Evolutionary conservation across 257 asterid species (phyloP).

Genomic region (Mentha longifolia): DNA sequence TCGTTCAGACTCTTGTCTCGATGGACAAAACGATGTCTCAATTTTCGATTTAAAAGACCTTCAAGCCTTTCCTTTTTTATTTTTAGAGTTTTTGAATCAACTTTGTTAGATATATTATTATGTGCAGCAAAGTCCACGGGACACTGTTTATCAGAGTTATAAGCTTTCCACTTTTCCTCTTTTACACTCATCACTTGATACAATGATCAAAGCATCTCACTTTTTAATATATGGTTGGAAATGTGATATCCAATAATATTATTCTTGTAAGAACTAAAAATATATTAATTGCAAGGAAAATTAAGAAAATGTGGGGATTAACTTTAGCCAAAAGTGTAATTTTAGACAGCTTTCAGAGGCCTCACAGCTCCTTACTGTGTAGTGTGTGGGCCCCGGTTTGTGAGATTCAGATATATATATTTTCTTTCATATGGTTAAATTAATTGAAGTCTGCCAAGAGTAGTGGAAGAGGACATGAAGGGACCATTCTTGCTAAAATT

Average conservation of each 20-base stretch:
- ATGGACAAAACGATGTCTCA: too few species aligned
- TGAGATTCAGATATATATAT: conserved; percentile 11
- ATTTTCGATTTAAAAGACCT: too few species aligned
- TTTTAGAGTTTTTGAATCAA: too few species aligned
- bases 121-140: conserved; percentile 19
- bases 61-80: too few species aligned
- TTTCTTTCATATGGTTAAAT: conserved; percentile 3
- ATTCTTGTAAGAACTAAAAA: background rate
- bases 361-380: conserved; percentile 9
- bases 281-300: background rate
- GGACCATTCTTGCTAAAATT: background rate
- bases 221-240: conserved; percentile 7
- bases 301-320: conserved; percentile 19
- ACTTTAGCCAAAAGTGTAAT: conserved; percentile 37
- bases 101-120: too few species aligned
- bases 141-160: conserved; percentile 25
- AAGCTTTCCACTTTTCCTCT: conserved; percentile 17
- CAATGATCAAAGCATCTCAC: conserved; percentile 26
- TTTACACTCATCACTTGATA: conserved; percentile 16
- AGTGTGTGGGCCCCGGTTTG: conserved; percentile 31
- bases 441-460: conserved; percentile 26
- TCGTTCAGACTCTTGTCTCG: too few species aligned
- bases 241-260: background rate
- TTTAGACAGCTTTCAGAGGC: conserved; percentile 38
- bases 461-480: conserved; percentile 17